A percentile compares a stretch with the other conserved stretches of the same genome.
phyloP scores from a whole-genome alignment of 345 rosid genomes.

The Orychophragmus violaceus region DNA sequence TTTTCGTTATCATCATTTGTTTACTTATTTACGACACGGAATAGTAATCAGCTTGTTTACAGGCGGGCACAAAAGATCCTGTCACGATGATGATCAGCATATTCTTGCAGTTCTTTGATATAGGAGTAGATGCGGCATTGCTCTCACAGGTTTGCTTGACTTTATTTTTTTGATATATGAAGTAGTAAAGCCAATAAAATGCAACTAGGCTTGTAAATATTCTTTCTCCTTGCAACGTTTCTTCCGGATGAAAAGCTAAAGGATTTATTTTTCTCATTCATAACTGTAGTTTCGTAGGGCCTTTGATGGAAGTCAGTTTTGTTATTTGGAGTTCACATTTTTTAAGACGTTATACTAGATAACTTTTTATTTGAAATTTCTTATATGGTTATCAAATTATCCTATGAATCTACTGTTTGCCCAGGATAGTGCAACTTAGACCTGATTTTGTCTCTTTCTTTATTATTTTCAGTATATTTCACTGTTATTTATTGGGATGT shows the following conservation, averaged over 20 bases:
- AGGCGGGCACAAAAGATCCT: conserved; percentile 97
- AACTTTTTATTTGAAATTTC: background rate
- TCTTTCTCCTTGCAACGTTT: background rate
- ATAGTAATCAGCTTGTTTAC: conserved; percentile 33
- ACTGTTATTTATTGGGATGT: conserved; percentile 82
- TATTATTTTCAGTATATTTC: conserved; percentile 75
- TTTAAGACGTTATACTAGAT: background rate
- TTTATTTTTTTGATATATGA: background rate
- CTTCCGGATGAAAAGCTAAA: background rate
- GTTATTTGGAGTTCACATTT: background rate
- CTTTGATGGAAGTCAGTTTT: background rate
- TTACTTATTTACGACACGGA: background rate
- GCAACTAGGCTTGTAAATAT: background rate
- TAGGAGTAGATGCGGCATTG: conserved; percentile 83
- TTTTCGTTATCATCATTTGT: background rate
- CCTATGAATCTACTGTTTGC: background rate
- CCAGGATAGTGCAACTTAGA: background rate
- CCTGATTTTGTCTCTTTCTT: conserved; percentile 11
- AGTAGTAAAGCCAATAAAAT: background rate
- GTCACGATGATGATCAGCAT: conserved; percentile 90
- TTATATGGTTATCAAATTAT: background rate
- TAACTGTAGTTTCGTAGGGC: background rate
- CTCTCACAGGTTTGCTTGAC: conserved; percentile 70
- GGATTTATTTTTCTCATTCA: background rate
- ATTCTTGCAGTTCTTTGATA: conserved; percentile 91